Base-by-base conservation (phyloP, 2,329 filamentous ascomycete genomes). In the Juglanconis juglandina region DNA sequence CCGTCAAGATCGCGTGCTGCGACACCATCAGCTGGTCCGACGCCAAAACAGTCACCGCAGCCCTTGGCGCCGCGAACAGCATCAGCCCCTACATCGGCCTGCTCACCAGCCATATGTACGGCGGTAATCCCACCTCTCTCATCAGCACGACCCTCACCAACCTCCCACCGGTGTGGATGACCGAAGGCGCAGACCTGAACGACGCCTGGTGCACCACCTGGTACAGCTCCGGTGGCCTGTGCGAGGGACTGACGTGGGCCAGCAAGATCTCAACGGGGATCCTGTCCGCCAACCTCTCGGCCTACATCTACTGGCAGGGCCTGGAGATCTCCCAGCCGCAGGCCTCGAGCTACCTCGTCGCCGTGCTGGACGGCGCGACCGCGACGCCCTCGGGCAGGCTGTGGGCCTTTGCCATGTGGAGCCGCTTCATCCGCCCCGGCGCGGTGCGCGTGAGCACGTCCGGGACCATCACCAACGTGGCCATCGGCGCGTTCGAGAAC, bases 191-290 rank as follows among this genome's bases (percentile, higher is more conserved):
- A 0, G 77, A 80, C 62, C 71, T 79, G 10, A 72, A 76, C 11
- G 71, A 71, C 24, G 67, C 66, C 2, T 78, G 73, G 69, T 73
- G 69, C 0, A 71, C 74, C 5, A 70, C 71, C 4, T 82, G 75
- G 74, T 78, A 80, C 64, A 65, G 63, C 2, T 75, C 69, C 54
- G 77, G 78, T 37, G 73, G 71, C 3, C 61, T 67, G 2, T 73
- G 74, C 33, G 79, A 83, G 59, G 79, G 78, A 5, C 72, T 80
- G 64, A 77, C 75, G 3, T 81, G 78, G 78, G 78, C 78, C 3
- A 75, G 76, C 58, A 75, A 76, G 57, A 76, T 82, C 46, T 74
- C 76, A 61, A 73, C 73, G 30, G 75, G 72, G 5, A 67, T 82
- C 51, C 73, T 77, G 3, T 72, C 76, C 53, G 72, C 72, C 4